Conservation (phyloP, 148 eudicot species). For the Rhododendron ferrugineum region DNA sequence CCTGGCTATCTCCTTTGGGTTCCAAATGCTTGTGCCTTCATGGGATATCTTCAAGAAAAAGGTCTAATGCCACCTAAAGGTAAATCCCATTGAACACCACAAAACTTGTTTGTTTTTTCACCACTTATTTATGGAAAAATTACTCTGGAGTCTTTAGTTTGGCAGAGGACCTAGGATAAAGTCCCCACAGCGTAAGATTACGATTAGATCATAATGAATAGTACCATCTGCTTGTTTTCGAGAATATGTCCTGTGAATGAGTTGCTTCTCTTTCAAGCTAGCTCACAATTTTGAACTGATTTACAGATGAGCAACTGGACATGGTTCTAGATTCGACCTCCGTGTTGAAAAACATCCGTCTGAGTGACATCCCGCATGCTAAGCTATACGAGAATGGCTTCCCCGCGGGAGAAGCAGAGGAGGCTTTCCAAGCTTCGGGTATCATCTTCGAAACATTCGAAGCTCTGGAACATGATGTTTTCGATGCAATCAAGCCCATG, state of each 20-base stretch:
- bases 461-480: constrained; percentile 32
- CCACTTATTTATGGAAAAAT: no score
- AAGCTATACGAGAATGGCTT: constrained; percentile 24
- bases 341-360: constrained; percentile 17
- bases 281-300: neutral
- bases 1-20: constrained; percentile 16
- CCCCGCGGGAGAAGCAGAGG: constrained; percentile 14
- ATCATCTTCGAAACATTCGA: constrained; percentile 48
- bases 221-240: neutral
- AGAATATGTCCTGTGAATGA: neutral
- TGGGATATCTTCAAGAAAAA: neutral
- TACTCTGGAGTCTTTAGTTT: no score
- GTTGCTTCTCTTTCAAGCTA: neutral
- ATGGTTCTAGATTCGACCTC: constrained; percentile 28
- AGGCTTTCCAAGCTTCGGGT: constrained; percentile 25
- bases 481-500: constrained; percentile 18
- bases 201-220: no score
- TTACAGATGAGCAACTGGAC: constrained; percentile 38
- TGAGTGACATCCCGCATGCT: constrained; percentile 31
- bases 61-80: constrained; percentile 7
- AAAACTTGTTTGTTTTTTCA: neutral
- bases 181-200: no score
- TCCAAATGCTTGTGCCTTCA: constrained; percentile 10
- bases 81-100: neutral
- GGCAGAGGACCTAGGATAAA: no score